phyloP scores from a whole-genome alignment of 345 rosid species.

The Populus ilicifolia region DNA sequence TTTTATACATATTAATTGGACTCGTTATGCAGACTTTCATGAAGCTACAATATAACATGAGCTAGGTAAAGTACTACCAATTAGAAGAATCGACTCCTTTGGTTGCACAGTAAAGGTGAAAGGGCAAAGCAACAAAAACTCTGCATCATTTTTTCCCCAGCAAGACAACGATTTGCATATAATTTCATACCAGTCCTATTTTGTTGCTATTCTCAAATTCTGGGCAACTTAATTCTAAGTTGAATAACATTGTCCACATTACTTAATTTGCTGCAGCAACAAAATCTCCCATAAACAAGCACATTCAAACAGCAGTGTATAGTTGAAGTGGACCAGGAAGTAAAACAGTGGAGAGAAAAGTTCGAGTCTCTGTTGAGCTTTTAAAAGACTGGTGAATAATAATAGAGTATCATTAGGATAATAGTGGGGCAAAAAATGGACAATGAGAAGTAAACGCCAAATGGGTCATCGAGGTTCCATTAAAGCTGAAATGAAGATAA shows the following conservation, averaged over 20 bases:
- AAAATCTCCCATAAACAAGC: no score
- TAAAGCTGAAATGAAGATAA: conserved; percentile 10
- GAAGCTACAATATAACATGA: neutral
- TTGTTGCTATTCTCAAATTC: neutral
- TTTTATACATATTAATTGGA: no score
- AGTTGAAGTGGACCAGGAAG: neutral
- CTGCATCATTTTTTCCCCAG: neutral
- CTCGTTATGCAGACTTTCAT: neutral
- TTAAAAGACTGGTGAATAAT: conserved; percentile 19
- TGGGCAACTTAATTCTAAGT: conserved; percentile 5
- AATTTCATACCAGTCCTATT: neutral
- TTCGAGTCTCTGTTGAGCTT: conserved; percentile 7
- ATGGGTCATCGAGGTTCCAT: neutral
- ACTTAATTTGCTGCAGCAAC: neutral
- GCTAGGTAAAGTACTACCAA: neutral
- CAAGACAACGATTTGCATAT: neutral
- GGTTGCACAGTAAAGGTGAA: neutral
- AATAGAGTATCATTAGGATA: neutral
- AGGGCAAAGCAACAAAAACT: neutral
- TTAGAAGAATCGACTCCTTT: neutral
- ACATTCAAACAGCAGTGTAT: no score
- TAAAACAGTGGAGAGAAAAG: conserved; percentile 16
- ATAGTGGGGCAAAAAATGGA: conserved; percentile 16
- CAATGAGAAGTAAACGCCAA: conserved; percentile 9
- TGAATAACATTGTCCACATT: neutral